Base-by-base conservation (phyloP, 2,329 filamentous ascomycete genomes). In the Mycosphaerella sp. region DNA sequence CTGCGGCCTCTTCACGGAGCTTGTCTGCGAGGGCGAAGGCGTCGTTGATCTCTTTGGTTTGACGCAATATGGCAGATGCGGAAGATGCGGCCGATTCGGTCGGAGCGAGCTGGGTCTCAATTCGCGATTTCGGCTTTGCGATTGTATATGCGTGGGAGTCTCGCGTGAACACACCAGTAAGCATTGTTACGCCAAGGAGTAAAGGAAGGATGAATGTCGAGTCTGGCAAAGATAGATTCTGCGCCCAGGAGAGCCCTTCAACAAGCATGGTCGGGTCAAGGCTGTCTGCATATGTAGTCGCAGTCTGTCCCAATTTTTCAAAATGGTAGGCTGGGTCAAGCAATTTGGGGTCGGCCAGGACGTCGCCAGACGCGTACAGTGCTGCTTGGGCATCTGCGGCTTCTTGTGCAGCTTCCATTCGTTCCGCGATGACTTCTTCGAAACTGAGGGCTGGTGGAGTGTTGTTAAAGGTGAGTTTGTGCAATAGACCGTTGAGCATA, bases 231-330 rank as follows among this genome's bases (percentile, higher is more conserved):
- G 79, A 67, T 12, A 85, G 72, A 61, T 84, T 72, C 1, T 75
- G 72, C 50, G 82, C 82, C 80, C 80, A 85, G 1, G 81, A 68
- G 2, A 75, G 72, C n/a, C 80, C 80, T 66, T 82, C 80, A 6
- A 64, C 72, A 4, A 74, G 71, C 13, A 84, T 66, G 4, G 73
- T 71, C 2, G 74, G 73, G 56, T 81, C 76, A 28, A 75, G 64
- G 60, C 64, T 68, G 6, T 52, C 49, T 6, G 52, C 36, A 34
- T 57, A 60, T 10, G 35, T 44, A 13, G 36, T 41, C 4, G 52
- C 34, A 10, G 49, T 35, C 12, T 50, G 40, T 17, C 44, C 43
- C 17, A 49, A 14, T 6, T 35, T 21, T 17, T 49, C 16, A 21
- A 42, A 42, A 14, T 44, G 49, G 10, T 34, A 39, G 1, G 27